A percentile compares a stretch with the other conserved stretches of the same genome.
Evolutionary conservation across 352 stramenopile genomes (phyloP).

Genomic region (Pythium dissotocum): DNA sequence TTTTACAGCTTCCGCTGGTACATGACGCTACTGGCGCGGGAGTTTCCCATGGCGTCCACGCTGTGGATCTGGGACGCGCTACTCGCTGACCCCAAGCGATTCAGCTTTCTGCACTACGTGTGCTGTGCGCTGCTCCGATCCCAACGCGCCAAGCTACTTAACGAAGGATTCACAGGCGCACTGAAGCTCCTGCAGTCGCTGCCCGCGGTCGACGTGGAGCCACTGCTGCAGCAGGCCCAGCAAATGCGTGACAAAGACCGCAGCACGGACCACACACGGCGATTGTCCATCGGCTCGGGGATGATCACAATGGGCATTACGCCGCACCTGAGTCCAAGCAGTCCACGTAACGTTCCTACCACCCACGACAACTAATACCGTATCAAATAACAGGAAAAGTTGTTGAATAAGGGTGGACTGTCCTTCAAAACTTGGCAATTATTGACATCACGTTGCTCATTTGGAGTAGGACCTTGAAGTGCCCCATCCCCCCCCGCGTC

Average conservation of each 20-base stretch:
- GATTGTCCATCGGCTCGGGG: background rate
- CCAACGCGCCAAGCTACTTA: constrained; percentile 39
- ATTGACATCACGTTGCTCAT: too few relatives aligned
- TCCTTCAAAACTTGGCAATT: too few relatives aligned
- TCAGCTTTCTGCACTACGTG: constrained; percentile 73
- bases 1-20: constrained; percentile 79
- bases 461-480: too few relatives aligned
- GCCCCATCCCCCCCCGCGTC: too few relatives aligned
- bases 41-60: constrained; percentile 60
- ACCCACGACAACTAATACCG: background rate
- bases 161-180: constrained; percentile 39
- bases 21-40: constrained; percentile 59
- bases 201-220: constrained; percentile 30
- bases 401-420: too few relatives aligned
- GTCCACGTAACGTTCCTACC: background rate
- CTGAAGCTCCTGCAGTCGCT: constrained; percentile 53
- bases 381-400: too few relatives aligned
- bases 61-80: constrained; percentile 66
- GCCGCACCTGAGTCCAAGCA: background rate
- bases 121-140: constrained; percentile 56
- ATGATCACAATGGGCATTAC: background rate
- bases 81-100: constrained; percentile 57
- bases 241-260: constrained; percentile 56
- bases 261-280: constrained; percentile 30
- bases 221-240: constrained; percentile 39